Base-by-base conservation (phyloP, 768 basidiomycete species). In the Crepidotus variabilis region DNA sequence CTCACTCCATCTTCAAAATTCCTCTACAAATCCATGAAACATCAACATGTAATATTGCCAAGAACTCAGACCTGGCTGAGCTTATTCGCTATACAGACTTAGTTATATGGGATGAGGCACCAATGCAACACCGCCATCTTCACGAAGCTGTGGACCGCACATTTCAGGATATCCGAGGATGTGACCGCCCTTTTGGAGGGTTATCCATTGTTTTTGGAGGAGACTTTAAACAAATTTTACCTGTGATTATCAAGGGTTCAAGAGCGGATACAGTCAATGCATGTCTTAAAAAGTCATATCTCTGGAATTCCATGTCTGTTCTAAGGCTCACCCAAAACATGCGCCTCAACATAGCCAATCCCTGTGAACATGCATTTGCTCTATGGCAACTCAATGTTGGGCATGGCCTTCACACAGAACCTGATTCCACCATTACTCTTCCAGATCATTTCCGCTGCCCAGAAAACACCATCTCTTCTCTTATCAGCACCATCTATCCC, bases 1-100 rank as follows among this genome's bases (percentile, higher is more conserved):
- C 78, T 2, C 81, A 83, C 62, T 81, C 78, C 0, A 64, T 47
- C 0, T 81, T 82, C 66, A 75, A 78, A 57, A 77, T 81, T 55
- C 80, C 78, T 1, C 64, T 79, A 16, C 45, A 58, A 3, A 6
- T 49, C 36, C 50, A 53, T 54, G 56, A 56, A 45, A 43, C 34
- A 1, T 56, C 55, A 0, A 22, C 50, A 1, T 77, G 74, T 61
- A 57, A 20, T 6, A 70, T 79, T 22, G 14, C 48, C 1, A 73
- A 74, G 50, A 54, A 68, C 21, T 53, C 54, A 50, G 16, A 23
- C 0, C 55, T 60, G 0, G 70, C 71, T 34, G 66, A 69, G 2
- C 61, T 81, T 6, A 47, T 80, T 5, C 45, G 60, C 1, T 7
- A 39, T 16, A 66, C 70, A 2, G n/a, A 55, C 23, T 52, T 75